phyloP scores from a whole-genome alignment of 371 early-diverging fungal genomes.

The Syncephalastrum sp. region DNA sequence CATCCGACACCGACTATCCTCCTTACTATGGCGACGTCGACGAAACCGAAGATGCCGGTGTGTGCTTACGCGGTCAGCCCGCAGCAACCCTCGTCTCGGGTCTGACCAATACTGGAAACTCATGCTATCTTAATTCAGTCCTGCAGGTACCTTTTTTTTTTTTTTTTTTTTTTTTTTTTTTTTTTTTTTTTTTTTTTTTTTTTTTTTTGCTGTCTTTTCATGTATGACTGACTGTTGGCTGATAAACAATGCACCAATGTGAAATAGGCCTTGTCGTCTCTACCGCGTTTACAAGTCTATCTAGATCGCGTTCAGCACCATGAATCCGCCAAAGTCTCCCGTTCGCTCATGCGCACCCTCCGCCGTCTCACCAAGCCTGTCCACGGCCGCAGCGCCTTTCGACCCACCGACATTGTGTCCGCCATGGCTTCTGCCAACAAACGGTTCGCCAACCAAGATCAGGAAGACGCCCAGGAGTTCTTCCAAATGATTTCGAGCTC shows the following conservation, averaged over 20 bases:
- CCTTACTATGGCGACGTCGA: no score
- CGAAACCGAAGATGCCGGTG: no score
- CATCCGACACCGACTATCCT: not conserved
- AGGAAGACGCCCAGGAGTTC: constrained; percentile 93
- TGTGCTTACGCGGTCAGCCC: not conserved
- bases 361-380: constrained; percentile 28
- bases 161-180: no score
- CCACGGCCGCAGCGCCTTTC: constrained; percentile 19
- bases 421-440: constrained; percentile 26
- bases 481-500: constrained; percentile 78
- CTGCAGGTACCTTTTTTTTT: constrained; percentile 63
- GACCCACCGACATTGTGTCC: constrained; percentile 31
- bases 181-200: not conserved
- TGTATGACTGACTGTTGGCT: no score
- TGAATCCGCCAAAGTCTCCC: constrained; percentile 26
- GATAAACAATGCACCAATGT: not conserved
- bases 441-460: constrained; percentile 64
- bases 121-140: constrained; percentile 91
- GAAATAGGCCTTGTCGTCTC: constrained; percentile 48
- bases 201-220: not conserved
- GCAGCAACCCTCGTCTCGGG: constrained; percentile 46
- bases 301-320: constrained; percentile 20
- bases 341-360: constrained; percentile 35
- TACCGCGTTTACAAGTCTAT: constrained; percentile 33
- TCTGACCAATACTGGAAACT: constrained; percentile 88